These are phyloP conservation scores for Starmerella sp. DNA, from an alignment of 805 yeast species.

Conservation along the genomic window DNA sequence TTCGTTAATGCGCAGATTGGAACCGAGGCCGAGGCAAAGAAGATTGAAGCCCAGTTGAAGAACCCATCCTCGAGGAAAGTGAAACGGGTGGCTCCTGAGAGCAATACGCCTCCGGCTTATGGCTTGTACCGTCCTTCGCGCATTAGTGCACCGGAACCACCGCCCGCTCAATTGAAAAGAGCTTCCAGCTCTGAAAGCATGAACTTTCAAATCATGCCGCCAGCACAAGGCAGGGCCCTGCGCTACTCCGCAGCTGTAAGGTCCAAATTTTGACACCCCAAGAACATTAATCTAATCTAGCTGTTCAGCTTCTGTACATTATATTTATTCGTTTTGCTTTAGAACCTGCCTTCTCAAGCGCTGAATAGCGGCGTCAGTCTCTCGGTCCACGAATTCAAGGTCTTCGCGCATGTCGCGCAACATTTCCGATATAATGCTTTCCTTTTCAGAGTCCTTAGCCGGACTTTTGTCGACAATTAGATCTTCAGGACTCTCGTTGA, in stretches of 20 bases:
- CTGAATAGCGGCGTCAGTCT: neutral
- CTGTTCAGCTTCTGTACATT: no score
- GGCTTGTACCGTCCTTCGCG: neutral
- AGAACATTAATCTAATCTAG: no score
- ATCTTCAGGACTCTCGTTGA: neutral
- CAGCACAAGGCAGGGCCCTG: neutral
- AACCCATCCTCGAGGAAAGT: neutral
- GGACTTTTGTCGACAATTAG: no score
- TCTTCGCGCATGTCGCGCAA: neutral
- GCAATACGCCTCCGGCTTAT: neutral
- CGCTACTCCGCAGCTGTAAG: neutral
- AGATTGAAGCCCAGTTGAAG: slow-evolving; percentile 7
- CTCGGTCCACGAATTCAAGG: neutral
- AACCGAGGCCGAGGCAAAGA: slow-evolving; percentile 6
- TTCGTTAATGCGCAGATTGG: slow-evolving; percentile 18
- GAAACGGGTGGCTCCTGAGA: neutral
- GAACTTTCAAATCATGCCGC: neutral
- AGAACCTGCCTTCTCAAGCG: neutral
- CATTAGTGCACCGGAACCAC: neutral
- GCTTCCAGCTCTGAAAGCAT: neutral
- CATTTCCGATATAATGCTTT: neutral
- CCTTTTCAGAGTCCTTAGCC: neutral
- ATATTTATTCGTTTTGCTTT: neutral
- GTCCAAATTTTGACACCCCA: neutral
- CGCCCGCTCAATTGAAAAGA: neutral